Evolutionary conservation across 2,329 filamentous ascomycete genomes (phyloP), one percentile per base, ranked within the genome.

Genomic region (Ophidiomyces ophidiicola): DNA sequence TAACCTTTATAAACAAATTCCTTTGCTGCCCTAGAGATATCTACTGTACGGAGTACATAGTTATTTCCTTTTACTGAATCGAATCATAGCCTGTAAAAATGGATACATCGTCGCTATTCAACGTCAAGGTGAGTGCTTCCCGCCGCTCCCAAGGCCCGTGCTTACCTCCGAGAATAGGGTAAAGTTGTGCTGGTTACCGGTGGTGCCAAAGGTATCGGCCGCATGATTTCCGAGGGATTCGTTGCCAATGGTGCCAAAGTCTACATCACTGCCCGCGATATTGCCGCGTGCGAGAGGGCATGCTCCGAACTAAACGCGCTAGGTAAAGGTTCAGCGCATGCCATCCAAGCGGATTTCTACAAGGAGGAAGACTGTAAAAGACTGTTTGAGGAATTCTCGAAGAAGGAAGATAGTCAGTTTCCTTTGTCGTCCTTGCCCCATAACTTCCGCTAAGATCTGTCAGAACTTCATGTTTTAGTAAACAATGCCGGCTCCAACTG

Each of bases 391-490:
- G 68, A 70, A 45, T 53, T 71, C 21, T 60, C 61, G 44, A 67
- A 67, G 51, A 57, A 60, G 6, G 61, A 63, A 46, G 53, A 19
- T 74, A 82, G 21, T 73, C 71, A 44, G 67, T 76, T 41, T 81
- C 75, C 63, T 81, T 77, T 76, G 0, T 68, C 74, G 0, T 69
- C 81, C 31, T 70, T 76, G 1, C 75, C 77, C 48, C 59, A 6
- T 36, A 50, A 1, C 46, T 47, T 6, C 37, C 31, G n/a, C 42
- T 23, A 7, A 21, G 28, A 4, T 14, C 12, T 18, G 15, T 8
- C 39, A 71, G 55, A 70, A 53, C 47, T 64, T 24, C 56, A 63
- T 40, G 64, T 71, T 17, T 54, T 71, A 14, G 58, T 72, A 37
- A 71, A 72, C 50, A 71, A 71, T 48, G 68, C 68, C 6, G 69